Percentiles rank a stretch among this genome's conserved stretches.
Evolutionary conservation across 225 moss, liverwort and hornwort species (phyloP).

Genomic region (Sphagnum tenellum): DNA sequence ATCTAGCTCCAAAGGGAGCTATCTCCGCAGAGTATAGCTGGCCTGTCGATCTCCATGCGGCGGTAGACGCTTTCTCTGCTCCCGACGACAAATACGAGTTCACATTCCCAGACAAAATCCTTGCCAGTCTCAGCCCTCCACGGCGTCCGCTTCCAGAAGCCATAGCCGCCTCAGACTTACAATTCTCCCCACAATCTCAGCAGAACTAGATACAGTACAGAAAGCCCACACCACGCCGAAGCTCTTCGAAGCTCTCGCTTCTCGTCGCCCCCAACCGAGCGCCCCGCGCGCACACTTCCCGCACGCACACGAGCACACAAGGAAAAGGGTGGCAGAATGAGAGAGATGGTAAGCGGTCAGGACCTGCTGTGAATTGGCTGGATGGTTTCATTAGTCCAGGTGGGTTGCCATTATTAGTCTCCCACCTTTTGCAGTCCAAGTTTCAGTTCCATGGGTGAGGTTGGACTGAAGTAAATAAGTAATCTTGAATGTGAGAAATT

Average conservation of each 20-base stretch:
- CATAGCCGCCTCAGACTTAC: conserved; percentile 9
- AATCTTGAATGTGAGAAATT: too few relatives aligned
- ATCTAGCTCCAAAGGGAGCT: conserved; percentile 39
- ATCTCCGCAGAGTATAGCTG: conserved; percentile 18
- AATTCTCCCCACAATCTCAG: too few relatives aligned
- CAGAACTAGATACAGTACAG: background rate
- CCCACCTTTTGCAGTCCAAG: too few relatives aligned
- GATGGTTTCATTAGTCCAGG: too few relatives aligned
- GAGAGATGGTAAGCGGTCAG: background rate
- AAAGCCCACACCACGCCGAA: background rate
- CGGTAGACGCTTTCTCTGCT: conserved; percentile 8
- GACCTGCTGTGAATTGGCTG: too few relatives aligned
- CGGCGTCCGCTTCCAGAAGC: conserved; percentile 46
- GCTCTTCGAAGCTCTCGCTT: background rate
- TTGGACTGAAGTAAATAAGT: too few relatives aligned
- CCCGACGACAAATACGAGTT: conserved; percentile 21
- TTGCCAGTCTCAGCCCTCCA: conserved; percentile 44
- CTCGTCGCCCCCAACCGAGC: too few relatives aligned
- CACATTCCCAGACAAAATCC: conserved; percentile 30
- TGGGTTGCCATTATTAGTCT: too few relatives aligned
- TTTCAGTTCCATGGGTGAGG: too few relatives aligned
- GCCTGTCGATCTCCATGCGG: conserved; percentile 10
- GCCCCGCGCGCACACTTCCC: too few relatives aligned
- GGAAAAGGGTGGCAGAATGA: background rate
- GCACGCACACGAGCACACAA: too few relatives aligned